Base-by-base conservation (phyloP, 2,329 filamentous ascomycete species). In the Trichoderma harzianum region DNA sequence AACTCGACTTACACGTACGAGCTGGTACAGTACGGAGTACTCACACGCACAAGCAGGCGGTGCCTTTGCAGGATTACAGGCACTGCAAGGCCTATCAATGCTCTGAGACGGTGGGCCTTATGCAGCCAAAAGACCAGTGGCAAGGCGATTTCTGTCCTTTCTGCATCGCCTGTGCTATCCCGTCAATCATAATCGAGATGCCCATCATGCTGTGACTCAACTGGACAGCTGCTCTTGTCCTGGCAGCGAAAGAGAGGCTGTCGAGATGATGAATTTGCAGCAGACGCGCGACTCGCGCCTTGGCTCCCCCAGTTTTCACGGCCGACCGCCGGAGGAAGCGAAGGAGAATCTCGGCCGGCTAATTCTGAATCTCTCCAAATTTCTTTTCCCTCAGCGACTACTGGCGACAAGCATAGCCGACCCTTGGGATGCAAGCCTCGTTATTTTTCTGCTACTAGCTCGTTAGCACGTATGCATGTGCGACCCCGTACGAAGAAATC, bases 251-350 rank as follows among this genome's bases (percentile, higher is more conserved):
- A 51, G 30, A 61, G 57, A 34, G 26, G 36, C 14, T 61, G 55
- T 61, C 21, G 36, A 51, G 39, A 26, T 47, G 34, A 34, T 69
- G 55, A 11, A 43, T 51, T 51, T 69, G 18, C 18, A 51, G 55
- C 55, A 32, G 8, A 30, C 69, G 51, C 65, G 66, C 66, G 66
- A 61, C 39, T 69, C 66, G 66, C 55, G 66, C 66, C 24, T 39
- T 69, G 66, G 36, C 26, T 64, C 12, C 61, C 51, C 60, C 61
- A 32, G 36, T 14, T 51, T 71, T 63, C 55, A 61, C 62, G 53
- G 61, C 69, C 61, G 69, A 71, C 69, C 62, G 69, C 62, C 69
- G 69, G 69, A 71, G 62, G 34, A 57, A 53, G 39, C 47, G 36
- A 66, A 61, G 66, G 36, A 69, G 39, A 69, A 61, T 69, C 51